Percentiles rank a stretch among this genome's conserved stretches.
Conservation (phyloP, 148 eudicot species). For the Persicaria tinctoria region DNA sequence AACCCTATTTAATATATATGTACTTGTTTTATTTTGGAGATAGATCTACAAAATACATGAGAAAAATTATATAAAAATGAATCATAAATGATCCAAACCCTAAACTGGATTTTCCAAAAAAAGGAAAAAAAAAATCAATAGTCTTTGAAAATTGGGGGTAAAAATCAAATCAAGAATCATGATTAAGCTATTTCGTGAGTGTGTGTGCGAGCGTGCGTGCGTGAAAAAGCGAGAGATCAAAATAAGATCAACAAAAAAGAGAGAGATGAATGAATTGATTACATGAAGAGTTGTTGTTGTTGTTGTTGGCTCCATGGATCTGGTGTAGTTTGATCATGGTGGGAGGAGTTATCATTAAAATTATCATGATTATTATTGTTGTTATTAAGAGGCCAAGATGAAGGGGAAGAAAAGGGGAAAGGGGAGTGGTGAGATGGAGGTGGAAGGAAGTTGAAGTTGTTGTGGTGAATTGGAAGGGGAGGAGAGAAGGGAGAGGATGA, state of each 20-base stretch:
- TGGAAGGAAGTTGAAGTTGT: slow-evolving; percentile 13
- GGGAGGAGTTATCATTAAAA: not conserved
- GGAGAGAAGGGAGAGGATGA: slow-evolving; percentile 16
- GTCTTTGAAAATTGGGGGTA: not conserved
- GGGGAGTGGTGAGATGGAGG: slow-evolving; percentile 10
- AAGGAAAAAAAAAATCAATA: no score
- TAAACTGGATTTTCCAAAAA: no score
- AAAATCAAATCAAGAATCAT: not conserved
- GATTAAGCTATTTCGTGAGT: not conserved
- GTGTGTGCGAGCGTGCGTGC: not conserved
- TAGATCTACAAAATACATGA: not conserved
- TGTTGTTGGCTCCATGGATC: slow-evolving; percentile 46
- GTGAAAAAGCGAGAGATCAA: not conserved
- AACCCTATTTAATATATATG: not conserved
- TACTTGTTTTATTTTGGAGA: not conserved
- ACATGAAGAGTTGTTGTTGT: slow-evolving; percentile 50
- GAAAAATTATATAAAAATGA: not conserved
- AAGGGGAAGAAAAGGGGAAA: slow-evolving; percentile 2
- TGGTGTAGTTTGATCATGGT: slow-evolving; percentile 32
- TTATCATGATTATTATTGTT: slow-evolving; percentile 28
- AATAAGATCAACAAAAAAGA: not conserved
- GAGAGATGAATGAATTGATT: slow-evolving; percentile 15
- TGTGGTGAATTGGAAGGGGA: slow-evolving; percentile 11
- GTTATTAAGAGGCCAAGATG: slow-evolving; percentile 26
- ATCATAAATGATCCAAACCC: not conserved